These are phyloP conservation scores for Heritiera fomes DNA, from an alignment of 345 rosid genomes.

Conservation along the genomic window DNA sequence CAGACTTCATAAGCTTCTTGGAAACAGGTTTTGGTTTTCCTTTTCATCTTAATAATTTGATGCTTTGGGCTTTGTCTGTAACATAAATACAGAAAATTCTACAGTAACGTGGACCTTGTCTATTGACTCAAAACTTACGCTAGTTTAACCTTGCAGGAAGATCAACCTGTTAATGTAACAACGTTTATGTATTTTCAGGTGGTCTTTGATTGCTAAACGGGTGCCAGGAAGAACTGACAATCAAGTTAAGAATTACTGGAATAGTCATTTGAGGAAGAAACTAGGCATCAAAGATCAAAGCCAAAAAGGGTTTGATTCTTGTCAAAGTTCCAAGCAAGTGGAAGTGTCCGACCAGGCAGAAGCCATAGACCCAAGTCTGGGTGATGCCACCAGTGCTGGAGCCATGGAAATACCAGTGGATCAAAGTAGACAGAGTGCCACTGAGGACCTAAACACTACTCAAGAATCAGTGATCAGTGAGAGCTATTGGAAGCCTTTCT, in stretches of 20 bases:
- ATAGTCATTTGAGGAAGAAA: conserved; percentile 56
- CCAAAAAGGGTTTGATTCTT: conserved; percentile 3
- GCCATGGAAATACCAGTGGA: conserved; percentile 13
- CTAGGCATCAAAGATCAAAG: conserved; percentile 39
- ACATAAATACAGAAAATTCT: too few relatives aligned
- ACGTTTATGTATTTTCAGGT: conserved; percentile 26
- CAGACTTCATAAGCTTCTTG: conserved; percentile 65
- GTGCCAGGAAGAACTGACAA: conserved; percentile 75
- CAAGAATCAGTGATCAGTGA: conserved; percentile 18
- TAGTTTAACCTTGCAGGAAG: too few relatives aligned
- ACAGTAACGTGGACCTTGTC: too few relatives aligned
- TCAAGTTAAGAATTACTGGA: conserved; percentile 76
- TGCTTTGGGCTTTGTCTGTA: too few relatives aligned
- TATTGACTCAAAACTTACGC: too few relatives aligned
- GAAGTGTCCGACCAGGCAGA: conserved; percentile 22
- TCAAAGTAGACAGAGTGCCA: not conserved
- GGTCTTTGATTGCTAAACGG: conserved; percentile 71
- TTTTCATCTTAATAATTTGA: too few relatives aligned
- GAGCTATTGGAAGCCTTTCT: conserved; percentile 34
- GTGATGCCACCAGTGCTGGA: not conserved
- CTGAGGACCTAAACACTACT: conserved; percentile 1
- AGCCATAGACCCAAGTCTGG: not conserved
- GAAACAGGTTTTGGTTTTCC: conserved; percentile 36
- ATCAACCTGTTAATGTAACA: too few relatives aligned
- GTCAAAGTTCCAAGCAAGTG: conserved; percentile 23